phyloP scores from a whole-genome alignment of 805 yeast species.

The Cyberlindnera galapagoensis region DNA sequence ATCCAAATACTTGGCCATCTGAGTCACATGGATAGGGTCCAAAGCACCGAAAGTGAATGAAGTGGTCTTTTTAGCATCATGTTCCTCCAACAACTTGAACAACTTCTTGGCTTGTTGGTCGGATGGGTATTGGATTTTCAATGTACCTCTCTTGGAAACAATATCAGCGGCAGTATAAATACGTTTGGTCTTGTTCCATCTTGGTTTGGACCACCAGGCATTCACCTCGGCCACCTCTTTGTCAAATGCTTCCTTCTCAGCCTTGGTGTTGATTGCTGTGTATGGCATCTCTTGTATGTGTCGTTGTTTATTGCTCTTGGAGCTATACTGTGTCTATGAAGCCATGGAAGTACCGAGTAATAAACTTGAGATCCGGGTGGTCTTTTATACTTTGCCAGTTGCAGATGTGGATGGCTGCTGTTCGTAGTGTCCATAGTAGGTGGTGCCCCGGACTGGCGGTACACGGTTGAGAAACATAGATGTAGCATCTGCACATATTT shows the following conservation, averaged over 20 bases:
- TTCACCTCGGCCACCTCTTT: conserved; percentile 65
- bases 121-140: conserved; percentile 72
- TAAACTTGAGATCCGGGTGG: no score
- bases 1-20: conserved; percentile 94
- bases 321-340: no score
- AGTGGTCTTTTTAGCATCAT: conserved; percentile 63
- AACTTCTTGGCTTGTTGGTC: conserved; percentile 77
- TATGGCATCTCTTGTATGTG: conserved; percentile 10
- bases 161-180: conserved; percentile 85
- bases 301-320: no score
- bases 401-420: no score
- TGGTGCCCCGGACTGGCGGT: no score
- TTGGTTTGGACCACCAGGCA: conserved; percentile 90
- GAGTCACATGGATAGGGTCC: conserved; percentile 92
- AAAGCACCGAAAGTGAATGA: conserved; percentile 93
- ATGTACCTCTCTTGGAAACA: conserved; percentile 79
- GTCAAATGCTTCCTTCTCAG: conserved; percentile 22
- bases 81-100: conserved; percentile 61
- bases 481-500: no score
- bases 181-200: conserved; percentile 86
- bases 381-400: no score
- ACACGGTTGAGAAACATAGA: no score
- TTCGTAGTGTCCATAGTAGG: no score
- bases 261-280: conserved; percentile 14
- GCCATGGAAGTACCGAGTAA: no score